A percentile compares a stretch with the other conserved stretches of the same genome.
phyloP scores from a whole-genome alignment of 257 asterid genomes.

The Cruciata laevipes region DNA sequence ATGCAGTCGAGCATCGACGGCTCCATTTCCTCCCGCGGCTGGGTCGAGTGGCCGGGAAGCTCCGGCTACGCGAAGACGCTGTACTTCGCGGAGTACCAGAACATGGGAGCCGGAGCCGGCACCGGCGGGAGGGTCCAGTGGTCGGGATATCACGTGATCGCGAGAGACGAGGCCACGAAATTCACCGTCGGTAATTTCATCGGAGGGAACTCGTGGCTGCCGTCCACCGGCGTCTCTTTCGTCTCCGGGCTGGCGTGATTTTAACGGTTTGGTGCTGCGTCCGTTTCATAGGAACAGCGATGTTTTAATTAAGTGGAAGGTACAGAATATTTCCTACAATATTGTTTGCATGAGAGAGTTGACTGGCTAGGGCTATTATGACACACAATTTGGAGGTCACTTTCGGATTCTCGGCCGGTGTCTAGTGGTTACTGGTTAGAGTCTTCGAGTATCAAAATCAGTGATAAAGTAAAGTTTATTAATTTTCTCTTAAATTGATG shows the following conservation, averaged over 20 bases:
- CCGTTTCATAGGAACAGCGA: neutral
- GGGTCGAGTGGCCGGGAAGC: conserved; percentile 66
- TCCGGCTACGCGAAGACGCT: conserved; percentile 30
- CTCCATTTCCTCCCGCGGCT: conserved; percentile 38
- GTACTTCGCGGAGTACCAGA: conserved; percentile 50
- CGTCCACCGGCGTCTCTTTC: conserved; percentile 59
- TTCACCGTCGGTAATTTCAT: conserved; percentile 50
- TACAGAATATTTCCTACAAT: too few species aligned
- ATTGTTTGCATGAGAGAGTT: neutral
- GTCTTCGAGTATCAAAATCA: neutral
- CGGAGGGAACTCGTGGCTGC: conserved; percentile 61
- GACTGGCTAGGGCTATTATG: neutral
- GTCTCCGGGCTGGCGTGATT: conserved; percentile 37
- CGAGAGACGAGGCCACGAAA: conserved; percentile 41
- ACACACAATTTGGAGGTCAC: neutral
- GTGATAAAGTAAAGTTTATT: neutral
- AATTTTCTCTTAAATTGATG: neutral
- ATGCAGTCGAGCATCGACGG: conserved; percentile 59
- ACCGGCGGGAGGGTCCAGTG: conserved; percentile 45
- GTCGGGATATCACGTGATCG: conserved; percentile 43
- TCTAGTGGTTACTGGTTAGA: neutral
- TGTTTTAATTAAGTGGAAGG: too few species aligned
- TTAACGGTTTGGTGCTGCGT: neutral
- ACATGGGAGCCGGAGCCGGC: conserved; percentile 42
- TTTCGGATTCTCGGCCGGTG: neutral